These are phyloP conservation scores for Aristolochia fimbriata DNA, from an alignment of 164 flowering plant species.

Conservation along the genomic window DNA sequence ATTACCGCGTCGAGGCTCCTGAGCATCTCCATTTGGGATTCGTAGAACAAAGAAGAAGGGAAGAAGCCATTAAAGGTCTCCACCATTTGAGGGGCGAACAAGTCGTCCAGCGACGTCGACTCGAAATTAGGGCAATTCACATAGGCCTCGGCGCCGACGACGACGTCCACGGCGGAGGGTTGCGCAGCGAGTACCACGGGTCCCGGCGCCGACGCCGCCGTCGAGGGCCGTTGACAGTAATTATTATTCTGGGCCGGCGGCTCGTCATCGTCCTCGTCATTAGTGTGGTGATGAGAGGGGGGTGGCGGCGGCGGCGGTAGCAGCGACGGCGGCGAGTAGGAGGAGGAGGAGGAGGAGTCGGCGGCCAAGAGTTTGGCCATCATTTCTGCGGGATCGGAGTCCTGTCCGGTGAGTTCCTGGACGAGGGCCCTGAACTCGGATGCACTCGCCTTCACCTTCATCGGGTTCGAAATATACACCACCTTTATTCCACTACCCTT, in stretches of 20 bases:
- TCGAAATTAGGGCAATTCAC: too few species aligned
- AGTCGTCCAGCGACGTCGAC: constrained; percentile 22
- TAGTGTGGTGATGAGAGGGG: too few species aligned
- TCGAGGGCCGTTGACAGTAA: too few species aligned
- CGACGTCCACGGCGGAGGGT: too few species aligned
- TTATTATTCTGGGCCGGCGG: too few species aligned
- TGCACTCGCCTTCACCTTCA: constrained; percentile 63
- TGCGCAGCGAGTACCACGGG: too few species aligned
- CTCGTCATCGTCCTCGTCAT: too few species aligned
- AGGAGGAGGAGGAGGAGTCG: too few species aligned
- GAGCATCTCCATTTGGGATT: constrained; percentile 14
- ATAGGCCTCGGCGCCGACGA: too few species aligned
- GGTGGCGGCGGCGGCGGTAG: too few species aligned
- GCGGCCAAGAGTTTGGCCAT: constrained; percentile 3
- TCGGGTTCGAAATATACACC: constrained; percentile 77
- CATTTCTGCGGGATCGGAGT: constrained; percentile 8
- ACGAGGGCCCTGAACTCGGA: constrained; percentile 62
- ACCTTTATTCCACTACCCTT: constrained; percentile 34
- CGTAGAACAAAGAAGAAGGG: constrained; percentile 13
- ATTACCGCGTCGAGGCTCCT: constrained; percentile 11
- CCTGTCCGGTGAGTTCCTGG: constrained; percentile 69
- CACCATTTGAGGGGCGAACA: constrained; percentile 23
- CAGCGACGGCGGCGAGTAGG: too few species aligned
- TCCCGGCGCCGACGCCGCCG: too few species aligned
- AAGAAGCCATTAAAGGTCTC: constrained; percentile 21